Evolutionary conservation across 2,329 filamentous ascomycete genomes (phyloP).

Genomic region (Diaporthe citriasiana): DNA sequence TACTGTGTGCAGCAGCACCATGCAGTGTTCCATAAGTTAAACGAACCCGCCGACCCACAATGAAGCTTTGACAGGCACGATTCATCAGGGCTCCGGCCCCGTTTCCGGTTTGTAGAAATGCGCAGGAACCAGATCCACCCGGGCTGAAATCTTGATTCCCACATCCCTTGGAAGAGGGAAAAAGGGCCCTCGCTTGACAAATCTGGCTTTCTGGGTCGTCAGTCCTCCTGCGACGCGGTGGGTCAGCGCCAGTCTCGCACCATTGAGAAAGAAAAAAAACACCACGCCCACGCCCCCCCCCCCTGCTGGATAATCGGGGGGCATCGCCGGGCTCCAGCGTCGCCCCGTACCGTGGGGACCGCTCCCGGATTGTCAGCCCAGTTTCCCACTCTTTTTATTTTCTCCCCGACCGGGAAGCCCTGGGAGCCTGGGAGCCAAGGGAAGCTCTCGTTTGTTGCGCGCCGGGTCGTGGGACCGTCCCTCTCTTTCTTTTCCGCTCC

Average conservation of each 20-base stretch:
- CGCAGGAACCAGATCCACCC: slow-evolving; percentile 34
- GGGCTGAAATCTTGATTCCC: slow-evolving; percentile 30
- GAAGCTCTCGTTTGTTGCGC: neutral
- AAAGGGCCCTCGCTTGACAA: slow-evolving; percentile 22
- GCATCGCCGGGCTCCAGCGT: slow-evolving; percentile 10
- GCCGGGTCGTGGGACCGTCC: neutral
- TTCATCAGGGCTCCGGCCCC: slow-evolving; percentile 33
- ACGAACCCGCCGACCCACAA: slow-evolving; percentile 3
- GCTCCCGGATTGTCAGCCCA: slow-evolving; percentile 33
- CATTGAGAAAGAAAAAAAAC: neutral
- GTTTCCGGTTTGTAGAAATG: slow-evolving; percentile 27
- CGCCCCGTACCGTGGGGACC: slow-evolving; percentile 26
- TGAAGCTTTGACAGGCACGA: slow-evolving; percentile 25
- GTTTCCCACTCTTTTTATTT: slow-evolving; percentile 22
- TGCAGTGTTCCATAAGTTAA: neutral
- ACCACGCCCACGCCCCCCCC: neutral
- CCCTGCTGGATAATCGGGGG: neutral
- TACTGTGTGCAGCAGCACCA: neutral
- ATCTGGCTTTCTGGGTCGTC: slow-evolving; percentile 14
- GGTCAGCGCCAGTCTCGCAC: slow-evolving; percentile 22
- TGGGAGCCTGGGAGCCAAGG: slow-evolving; percentile 11
- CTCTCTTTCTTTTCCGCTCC: slow-evolving; percentile 14
- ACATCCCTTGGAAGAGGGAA: slow-evolving; percentile 15
- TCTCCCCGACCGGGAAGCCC: slow-evolving; percentile 18
- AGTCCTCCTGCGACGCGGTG: slow-evolving; percentile 27